Base-by-base conservation (phyloP, 2,329 filamentous ascomycete genomes). In the Elsinoe batatas region DNA sequence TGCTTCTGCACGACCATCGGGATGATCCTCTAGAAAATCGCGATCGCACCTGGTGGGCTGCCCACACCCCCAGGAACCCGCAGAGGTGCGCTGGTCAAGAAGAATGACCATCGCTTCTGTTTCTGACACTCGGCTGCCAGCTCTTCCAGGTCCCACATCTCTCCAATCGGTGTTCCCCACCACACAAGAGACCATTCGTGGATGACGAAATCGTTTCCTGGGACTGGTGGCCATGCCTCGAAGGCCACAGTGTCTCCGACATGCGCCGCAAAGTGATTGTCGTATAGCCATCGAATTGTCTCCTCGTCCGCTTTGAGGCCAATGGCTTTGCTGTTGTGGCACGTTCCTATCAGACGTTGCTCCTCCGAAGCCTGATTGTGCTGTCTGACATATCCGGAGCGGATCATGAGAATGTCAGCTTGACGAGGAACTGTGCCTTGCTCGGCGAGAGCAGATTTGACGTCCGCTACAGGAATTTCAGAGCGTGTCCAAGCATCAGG, bases 381-480 rank as follows among this genome's bases (percentile, higher is more conserved):
- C 62, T 61, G 62, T 32, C 60, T 58, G 10, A 60, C 60, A 22
- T 76, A 80, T 15, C 79, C 80, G 0, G 74, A 74, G 20, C 79
- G 74, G 42, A 82, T 69, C 59, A 83, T 73, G 38, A 83, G 69
- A 32, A 83, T 79, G 57, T 83, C 80, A 12, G 80, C 80, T 2
- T 64, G 63, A 6, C 66, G 68, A 42, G 79, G 71, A 1, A 67
- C 64, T 0, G 72, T 71, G 17, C 71, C 68, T 60, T 79, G 71
- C 56, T 66, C 63, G 0, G 74, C 74, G 7, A 79, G 69, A 20
- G 70, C 65, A 49, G 74, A 65, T 1, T 82, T 76, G 33, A 68
- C 56, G 0, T 82, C 76, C 1, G 72, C 64, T 1, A 77, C 68
- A 0, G 74, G 76, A 64, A 84, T 83, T 32, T 74, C 71, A 61